Evolutionary conservation across 305 asterid species (phyloP).

Genomic region (Fraxinus paxiana): DNA sequence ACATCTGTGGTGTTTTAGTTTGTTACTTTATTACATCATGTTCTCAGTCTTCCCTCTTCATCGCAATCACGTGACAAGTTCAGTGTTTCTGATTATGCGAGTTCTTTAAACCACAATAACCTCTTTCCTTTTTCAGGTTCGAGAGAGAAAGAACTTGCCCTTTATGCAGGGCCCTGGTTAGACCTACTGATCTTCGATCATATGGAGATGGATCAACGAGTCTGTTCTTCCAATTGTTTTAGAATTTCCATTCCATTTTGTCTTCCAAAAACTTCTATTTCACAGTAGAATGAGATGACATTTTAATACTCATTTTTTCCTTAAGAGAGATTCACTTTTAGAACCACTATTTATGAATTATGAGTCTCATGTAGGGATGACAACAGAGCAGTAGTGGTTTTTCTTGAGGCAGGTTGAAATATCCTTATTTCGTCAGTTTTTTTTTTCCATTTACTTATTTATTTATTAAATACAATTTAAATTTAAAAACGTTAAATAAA

Average conservation of each 20-base stretch:
- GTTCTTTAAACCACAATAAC: not conserved
- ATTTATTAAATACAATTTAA: not conserved
- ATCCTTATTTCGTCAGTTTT: not conserved
- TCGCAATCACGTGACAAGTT: not conserved
- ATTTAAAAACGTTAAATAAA: not conserved
- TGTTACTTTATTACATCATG: not conserved
- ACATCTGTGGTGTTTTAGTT: not conserved
- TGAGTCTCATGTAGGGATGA: not conserved
- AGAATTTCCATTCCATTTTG: not conserved
- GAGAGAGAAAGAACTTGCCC: slow-evolving; percentile 68
- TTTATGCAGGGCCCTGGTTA: slow-evolving; percentile 59
- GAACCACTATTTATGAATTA: not conserved
- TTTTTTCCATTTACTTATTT: not conserved
- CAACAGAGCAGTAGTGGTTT: not conserved
- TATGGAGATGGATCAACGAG: slow-evolving; percentile 62
- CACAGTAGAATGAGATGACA: not conserved
- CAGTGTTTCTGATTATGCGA: not conserved
- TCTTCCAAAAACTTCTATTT: not conserved
- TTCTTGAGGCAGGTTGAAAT: not conserved
- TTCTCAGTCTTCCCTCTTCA: not conserved
- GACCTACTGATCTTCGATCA: slow-evolving; percentile 59
- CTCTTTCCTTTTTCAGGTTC: slow-evolving; percentile 40
- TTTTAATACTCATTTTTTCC: not conserved
- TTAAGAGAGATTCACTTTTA: not conserved
- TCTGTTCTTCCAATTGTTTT: slow-evolving; percentile 53